Base-by-base conservation (phyloP, 768 basidiomycete species). In the Tylopilus sp. region DNA sequence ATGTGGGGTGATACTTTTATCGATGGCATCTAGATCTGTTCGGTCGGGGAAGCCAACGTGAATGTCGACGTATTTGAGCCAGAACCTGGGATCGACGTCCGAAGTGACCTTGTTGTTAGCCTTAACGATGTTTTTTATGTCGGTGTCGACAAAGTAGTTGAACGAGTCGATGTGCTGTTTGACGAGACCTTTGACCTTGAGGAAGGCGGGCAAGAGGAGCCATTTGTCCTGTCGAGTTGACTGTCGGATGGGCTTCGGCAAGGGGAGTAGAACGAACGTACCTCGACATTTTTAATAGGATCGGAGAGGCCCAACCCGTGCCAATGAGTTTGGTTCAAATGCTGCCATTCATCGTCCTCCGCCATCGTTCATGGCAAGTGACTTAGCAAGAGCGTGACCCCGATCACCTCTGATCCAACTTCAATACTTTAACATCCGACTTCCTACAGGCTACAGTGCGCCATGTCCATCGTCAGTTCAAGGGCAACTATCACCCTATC, bases 161-260 rank as follows among this genome's bases (percentile, higher is more conserved):
- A 93, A 98, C 8, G 93, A 97, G 69, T 98, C 97, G 59, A 98
- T 90, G 66, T 99, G 97, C 66, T 98, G 97, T 74, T 98, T 98
- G 55, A 99, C 97, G 13, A 99, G 85, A 52, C 97, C 97, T 64
- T 99, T 99, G 55, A 97, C 91, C 71, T 95, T 89, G 46, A 99
- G 77, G 64, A 98, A 99, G 10, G 95, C 95, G 2, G 97, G 97
- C 3, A 99, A 75, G 10, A 99, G 75, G 18, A 97, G 82, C 97
- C 97, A 99, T 84, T 99, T 99, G 68, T 99, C 97, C 95, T 97
- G 59, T 40, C 4, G 17, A 28, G 12, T 44, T 23, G 7, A 13
- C 10, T 45, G 47, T 51, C 30, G 57, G 48, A 46, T 31, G 22
- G 6, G 31, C 4, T 9, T 22, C 49, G 18, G 55, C 9, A 30